Evolutionary conservation across 805 yeast genomes (phyloP).

Genomic region (Lipomyces orientalis): DNA sequence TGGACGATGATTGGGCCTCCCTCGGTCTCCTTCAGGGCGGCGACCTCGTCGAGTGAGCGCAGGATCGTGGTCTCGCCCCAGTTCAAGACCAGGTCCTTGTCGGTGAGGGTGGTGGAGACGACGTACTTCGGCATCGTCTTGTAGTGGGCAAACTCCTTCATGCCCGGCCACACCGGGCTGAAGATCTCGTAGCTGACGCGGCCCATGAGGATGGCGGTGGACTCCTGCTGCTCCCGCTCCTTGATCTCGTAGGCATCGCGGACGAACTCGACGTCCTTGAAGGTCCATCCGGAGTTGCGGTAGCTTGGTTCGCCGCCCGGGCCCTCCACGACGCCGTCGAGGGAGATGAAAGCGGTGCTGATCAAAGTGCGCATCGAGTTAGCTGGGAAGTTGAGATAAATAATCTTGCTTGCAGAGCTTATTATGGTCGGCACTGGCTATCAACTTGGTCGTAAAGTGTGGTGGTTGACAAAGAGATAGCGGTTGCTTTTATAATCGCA

Average conservation of each 20-base stretch:
- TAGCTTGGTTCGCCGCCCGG: conserved; percentile 3
- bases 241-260: background rate
- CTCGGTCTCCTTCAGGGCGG: conserved; percentile 1
- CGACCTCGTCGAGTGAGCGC: conserved; percentile 3
- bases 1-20: conserved; percentile 1
- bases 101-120: conserved; percentile 3
- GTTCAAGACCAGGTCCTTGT: background rate
- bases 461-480: background rate
- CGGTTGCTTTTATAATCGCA: background rate
- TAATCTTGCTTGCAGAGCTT: background rate
- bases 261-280: conserved; percentile 1
- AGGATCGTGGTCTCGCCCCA: conserved; percentile 2
- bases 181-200: background rate
- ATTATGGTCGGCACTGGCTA: background rate
- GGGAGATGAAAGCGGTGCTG: conserved; percentile 1
- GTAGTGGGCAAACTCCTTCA: background rate
- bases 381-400: background rate
- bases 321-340: conserved; percentile 3
- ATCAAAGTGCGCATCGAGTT: background rate
- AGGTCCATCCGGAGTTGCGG: conserved; percentile 1
- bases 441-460: background rate
- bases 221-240: background rate
- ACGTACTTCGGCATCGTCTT: background rate
- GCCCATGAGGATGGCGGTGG: conserved; percentile 1
- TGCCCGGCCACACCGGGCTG: background rate